A percentile compares a stretch with the other conserved stretches of the same genome.
These are phyloP conservation scores for Russula brevipes DNA, from an alignment of 768 basidiomycete species.

Conservation along the genomic window DNA sequence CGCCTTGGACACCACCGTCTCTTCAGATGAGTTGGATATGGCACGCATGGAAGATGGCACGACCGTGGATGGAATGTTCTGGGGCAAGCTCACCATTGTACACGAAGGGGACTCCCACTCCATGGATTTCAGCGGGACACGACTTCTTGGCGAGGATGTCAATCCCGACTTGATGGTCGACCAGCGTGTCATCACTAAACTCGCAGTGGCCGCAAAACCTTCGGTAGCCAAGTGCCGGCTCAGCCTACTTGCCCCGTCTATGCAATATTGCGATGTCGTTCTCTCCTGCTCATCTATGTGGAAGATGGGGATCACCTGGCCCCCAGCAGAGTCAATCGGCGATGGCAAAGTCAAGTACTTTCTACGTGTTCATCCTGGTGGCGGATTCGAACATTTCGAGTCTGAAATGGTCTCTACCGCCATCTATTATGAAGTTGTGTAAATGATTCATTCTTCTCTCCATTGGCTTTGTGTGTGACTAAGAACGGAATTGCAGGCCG, in stretches of 20 bases:
- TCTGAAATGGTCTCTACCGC: constrained; percentile 74
- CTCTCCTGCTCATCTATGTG: constrained; percentile 67
- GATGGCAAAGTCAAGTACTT: constrained; percentile 80
- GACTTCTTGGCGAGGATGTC: constrained; percentile 57
- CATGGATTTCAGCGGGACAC: constrained; percentile 80
- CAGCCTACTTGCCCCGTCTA: constrained; percentile 62
- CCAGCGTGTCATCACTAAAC: constrained; percentile 68
- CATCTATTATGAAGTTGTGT: constrained; percentile 84
- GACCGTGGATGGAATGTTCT: constrained; percentile 77
- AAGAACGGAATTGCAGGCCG: constrained; percentile 46
- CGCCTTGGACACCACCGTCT: constrained; percentile 71
- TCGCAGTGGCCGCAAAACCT: constrained; percentile 70
- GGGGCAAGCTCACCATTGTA: constrained; percentile 82
- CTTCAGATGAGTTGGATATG: constrained; percentile 82
- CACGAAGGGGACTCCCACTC: constrained; percentile 72
- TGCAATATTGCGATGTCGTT: constrained; percentile 78
- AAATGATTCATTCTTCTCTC: constrained; percentile 31
- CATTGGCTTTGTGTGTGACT: background rate
- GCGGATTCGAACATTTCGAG: constrained; percentile 82
- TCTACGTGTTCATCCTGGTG: constrained; percentile 76
- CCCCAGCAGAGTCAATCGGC: constrained; percentile 59
- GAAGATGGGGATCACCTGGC: constrained; percentile 74
- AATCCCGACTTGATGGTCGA: constrained; percentile 70
- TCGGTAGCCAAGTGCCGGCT: constrained; percentile 71
- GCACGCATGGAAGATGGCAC: constrained; percentile 88